Base-by-base conservation (phyloP, 2,329 filamentous ascomycete genomes). In the Graphium sp. region DNA sequence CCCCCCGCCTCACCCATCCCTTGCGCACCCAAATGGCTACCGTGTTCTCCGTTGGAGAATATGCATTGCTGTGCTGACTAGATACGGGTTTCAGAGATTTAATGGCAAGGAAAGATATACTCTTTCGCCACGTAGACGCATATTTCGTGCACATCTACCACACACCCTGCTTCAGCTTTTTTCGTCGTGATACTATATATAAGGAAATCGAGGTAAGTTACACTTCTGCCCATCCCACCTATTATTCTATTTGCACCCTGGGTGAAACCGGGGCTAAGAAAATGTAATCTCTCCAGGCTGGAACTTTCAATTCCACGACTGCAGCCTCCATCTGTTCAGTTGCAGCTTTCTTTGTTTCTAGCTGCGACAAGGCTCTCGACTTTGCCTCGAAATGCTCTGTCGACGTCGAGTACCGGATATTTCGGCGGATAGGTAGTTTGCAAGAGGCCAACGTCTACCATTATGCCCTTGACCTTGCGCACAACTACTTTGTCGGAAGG, bases 261-360 rank as follows among this genome's bases (percentile, higher is more conserved):
- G 12, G 20, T 9, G 20, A 3, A 12, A 19, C 14, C 11, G 20
- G 10, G n/a, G 18, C 22, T n/a, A 18, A 7, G 14, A 17, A 17
- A 9, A n/a, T 15, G n/a, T 8, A 17, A 8, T n/a, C n/a, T n/a
- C 24, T 13, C 14, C 31, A 50, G 36, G 44, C 53, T 15, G 47
- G 49, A 12, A 44, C 40, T 2, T 39, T 57, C 10, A 39, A 47
- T 12, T 47, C 50, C 1, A 39, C 48, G 24, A 41, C 47, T 2
- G 54, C 48, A 12, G 48, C 52, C 3, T 50, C 45, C n/a, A 42
- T 58, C 8, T 55, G 52, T 29, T 47, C 52, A 6, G 43, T 55
- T 5, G 44, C 49, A 1, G 46, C 46, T 18, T 42, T 50, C 18
- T 49, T 55, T 23, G 41, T 55, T 18, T 45, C 48, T 20, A 44